These are phyloP conservation scores for Vicia faba DNA, from an alignment of 306 rosid genomes.

Conservation along the genomic window DNA sequence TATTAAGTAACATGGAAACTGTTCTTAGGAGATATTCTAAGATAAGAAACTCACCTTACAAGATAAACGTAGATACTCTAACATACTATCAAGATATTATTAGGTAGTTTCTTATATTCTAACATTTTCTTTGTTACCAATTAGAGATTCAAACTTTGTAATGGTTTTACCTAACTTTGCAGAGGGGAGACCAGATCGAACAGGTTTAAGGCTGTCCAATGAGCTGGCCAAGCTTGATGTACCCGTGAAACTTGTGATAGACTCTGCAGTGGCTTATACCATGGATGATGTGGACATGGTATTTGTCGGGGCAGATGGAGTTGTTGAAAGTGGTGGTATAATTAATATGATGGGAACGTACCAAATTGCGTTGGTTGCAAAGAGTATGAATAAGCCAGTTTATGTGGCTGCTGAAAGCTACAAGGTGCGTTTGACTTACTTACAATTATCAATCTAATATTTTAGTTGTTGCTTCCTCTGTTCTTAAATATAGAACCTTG, in stretches of 20 bases:
- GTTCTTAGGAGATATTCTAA: not conserved
- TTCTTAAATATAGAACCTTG: no score
- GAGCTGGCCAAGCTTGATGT: conserved; percentile 89
- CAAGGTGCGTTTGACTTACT: conserved; percentile 54
- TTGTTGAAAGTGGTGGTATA: conserved; percentile 96
- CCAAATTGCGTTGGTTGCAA: conserved; percentile 89
- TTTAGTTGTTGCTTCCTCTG: not conserved
- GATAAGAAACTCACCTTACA: not conserved
- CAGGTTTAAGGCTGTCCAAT: conserved; percentile 76
- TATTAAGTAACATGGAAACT: not conserved
- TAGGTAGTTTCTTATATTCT: not conserved
- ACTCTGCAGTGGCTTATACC: conserved; percentile 90
- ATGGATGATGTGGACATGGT: conserved; percentile 99
- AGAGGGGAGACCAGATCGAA: conserved; percentile 96
- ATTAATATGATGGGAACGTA: conserved; percentile 97
- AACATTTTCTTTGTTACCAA: not conserved
- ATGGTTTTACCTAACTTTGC: conserved; percentile 36
- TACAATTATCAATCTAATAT: conserved; percentile 8
- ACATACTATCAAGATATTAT: conserved; percentile 5
- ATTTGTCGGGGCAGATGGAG: conserved; percentile 94
- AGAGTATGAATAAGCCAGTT: conserved; percentile 87
- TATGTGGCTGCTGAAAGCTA: conserved; percentile 98
- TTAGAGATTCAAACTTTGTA: not conserved
- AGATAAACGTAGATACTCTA: not conserved
- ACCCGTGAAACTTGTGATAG: conserved; percentile 89